Base-by-base conservation (phyloP, 1,139 yeast genomes). In the Hyphopichia buzzinii region DNA sequence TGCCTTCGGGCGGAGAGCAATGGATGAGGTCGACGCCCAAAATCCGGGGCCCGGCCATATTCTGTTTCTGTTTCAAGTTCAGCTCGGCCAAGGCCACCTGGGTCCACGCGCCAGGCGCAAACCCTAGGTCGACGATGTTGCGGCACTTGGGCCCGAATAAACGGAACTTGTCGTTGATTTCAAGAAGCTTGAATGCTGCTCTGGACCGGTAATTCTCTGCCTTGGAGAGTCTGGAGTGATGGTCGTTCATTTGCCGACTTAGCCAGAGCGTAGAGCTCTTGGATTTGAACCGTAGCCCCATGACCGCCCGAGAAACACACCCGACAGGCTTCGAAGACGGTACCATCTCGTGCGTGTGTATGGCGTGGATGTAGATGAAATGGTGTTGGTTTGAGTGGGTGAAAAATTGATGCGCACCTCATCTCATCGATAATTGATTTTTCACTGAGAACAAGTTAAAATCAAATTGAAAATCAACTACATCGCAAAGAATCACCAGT, bases 151-250 rank as follows among this genome's bases (percentile, higher is more conserved):
- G 68, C 38, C 63, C 63, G 56, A 92, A 81, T 3, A 92, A 44
- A 21, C 67, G 62, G 58, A 71, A 84, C 51, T 75, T 79, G 22
- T 79, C 68, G 54, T 89, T 81, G 24, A 92, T 69, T 54, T 84
- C 88, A 15, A 80, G 56, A 29, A 92, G 66, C 54, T 92, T 92
- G 64, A 78, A 90, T 0, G 97, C 97, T 0, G 98, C 98, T 34
- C 98, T 64, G 2, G 97, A 88, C 47, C 82, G 73, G 47, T 77
- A 77, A 40, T 84, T 76, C 34, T 74, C 72, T 8, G 65, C 63
- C 50, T 77, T 80, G 4, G 96, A 89, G 44, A 81, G 80, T 37
- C 74, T 69, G 3, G 88, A 72, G 56, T 70, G 87, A 30, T 53
- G 66, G 56, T 89, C 97, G 16, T 61, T 67, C 26, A 63, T 58